These are phyloP conservation scores for Coix lacrymajobi DNA, from an alignment of 176 grass and related monocot species.

Conservation along the genomic window DNA sequence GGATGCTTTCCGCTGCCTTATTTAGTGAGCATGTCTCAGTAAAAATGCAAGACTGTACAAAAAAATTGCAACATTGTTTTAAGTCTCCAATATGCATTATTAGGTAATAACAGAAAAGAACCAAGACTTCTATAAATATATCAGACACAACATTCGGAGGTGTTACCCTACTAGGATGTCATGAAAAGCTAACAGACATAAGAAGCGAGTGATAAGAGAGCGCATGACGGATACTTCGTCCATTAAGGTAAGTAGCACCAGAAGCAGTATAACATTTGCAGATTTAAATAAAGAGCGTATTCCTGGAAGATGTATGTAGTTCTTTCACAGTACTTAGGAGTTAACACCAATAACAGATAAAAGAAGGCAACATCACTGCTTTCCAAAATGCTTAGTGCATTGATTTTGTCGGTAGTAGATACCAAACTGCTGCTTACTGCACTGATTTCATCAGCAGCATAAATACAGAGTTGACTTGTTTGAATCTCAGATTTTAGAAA, in stretches of 20 bases:
- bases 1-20: constrained; percentile 18
- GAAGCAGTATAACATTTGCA: constrained; percentile 1
- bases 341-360: constrained; percentile 14
- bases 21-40: constrained; percentile 19
- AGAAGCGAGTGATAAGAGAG: background rate
- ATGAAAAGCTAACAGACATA: background rate
- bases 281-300: background rate
- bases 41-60: constrained; percentile 13
- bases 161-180: background rate
- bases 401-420: background rate
- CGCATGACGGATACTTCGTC: background rate
- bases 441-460: background rate
- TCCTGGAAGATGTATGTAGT: background rate
- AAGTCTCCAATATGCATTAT: background rate
- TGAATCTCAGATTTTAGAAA: background rate
- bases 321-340: background rate
- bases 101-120: background rate
- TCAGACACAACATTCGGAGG: background rate
- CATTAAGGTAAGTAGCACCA: background rate
- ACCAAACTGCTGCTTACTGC: background rate
- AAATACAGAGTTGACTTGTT: background rate
- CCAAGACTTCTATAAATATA: background rate
- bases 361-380: background rate
- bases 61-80: constrained; percentile 2
- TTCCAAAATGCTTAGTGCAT: background rate